Conservation (phyloP, 192 early-diverging fungal species). For the Podila minutissima region DNA sequence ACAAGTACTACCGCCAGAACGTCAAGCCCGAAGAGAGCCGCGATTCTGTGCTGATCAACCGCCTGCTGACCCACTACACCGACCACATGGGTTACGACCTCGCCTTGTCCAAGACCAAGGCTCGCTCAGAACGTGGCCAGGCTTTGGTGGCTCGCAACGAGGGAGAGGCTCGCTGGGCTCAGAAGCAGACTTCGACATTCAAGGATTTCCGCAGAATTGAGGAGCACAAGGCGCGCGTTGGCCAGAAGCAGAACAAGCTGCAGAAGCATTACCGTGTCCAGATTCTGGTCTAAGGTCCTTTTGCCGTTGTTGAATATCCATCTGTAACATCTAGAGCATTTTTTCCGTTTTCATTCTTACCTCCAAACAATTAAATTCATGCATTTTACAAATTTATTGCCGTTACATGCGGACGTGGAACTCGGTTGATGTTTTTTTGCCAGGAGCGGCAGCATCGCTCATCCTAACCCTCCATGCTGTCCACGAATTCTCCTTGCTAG, state of each 20-base stretch:
- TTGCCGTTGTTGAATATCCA: not conserved
- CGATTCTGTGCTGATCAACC: constrained; percentile 84
- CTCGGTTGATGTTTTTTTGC: too few relatives aligned
- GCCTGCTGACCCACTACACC: constrained; percentile 78
- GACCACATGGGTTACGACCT: constrained; percentile 56
- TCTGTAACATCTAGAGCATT: not conserved
- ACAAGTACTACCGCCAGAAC: constrained; percentile 88
- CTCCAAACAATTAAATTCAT: not conserved
- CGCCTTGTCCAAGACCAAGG: constrained; percentile 52
- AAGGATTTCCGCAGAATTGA: constrained; percentile 68
- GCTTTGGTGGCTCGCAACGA: constrained; percentile 46
- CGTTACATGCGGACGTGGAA: too few relatives aligned
- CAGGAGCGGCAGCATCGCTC: not conserved
- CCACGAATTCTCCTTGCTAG: constrained; percentile 89
- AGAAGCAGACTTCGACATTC: constrained; percentile 60
- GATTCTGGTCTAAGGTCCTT: constrained; percentile 61
- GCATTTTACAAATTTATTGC: not conserved
- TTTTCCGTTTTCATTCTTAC: not conserved
- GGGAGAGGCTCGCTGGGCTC: constrained; percentile 51
- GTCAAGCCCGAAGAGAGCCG: constrained; percentile 71
- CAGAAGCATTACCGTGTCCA: constrained; percentile 89
- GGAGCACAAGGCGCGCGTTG: constrained; percentile 72
- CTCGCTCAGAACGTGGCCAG: constrained; percentile 48
- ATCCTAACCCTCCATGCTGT: constrained; percentile 72
- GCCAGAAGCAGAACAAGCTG: constrained; percentile 84